Evolutionary conservation across 2,329 filamentous ascomycete genomes (phyloP).

Genomic region (Rhytidhysteron rufulum): DNA sequence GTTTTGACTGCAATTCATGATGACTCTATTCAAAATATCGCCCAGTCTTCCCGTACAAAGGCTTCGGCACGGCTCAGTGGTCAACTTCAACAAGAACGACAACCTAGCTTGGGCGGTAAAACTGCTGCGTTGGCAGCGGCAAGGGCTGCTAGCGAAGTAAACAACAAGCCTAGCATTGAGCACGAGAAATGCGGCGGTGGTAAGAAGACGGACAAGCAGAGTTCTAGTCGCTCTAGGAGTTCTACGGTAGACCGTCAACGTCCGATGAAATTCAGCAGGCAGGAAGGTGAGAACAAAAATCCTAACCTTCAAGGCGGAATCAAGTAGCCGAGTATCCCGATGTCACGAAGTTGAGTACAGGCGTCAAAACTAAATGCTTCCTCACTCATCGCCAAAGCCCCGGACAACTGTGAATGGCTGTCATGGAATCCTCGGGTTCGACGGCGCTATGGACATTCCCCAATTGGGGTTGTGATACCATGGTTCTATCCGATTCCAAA

Average conservation of each 20-base stretch:
- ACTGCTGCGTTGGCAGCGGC: constrained; percentile 17
- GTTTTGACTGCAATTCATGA: constrained; percentile 23
- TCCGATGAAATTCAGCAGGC: no score
- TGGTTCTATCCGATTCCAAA: constrained; percentile 1
- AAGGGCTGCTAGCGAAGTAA: constrained; percentile 11
- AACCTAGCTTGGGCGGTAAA: constrained; percentile 18
- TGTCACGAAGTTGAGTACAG: no score
- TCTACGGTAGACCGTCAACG: no score
- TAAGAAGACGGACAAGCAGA: constrained; percentile 5
- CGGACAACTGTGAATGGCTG: no score
- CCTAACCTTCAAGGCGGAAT: no score
- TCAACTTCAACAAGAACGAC: constrained; percentile 13
- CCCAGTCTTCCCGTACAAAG: constrained; percentile 8
- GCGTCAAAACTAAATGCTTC: no score
- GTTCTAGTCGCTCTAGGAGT: no score
- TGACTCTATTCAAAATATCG: constrained; percentile 12
- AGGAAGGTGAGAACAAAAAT: no score
- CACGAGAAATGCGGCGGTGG: constrained; percentile 3
- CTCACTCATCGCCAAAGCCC: no score
- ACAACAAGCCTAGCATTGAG: constrained; percentile 4
- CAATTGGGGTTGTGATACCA: not conserved
- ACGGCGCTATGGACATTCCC: no score
- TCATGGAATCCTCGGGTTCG: no score
- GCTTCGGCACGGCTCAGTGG: constrained; percentile 2
- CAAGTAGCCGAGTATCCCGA: no score